Evolutionary conservation across 2,329 filamentous ascomycete genomes (phyloP).

Genomic region (Monilinia laxa): DNA sequence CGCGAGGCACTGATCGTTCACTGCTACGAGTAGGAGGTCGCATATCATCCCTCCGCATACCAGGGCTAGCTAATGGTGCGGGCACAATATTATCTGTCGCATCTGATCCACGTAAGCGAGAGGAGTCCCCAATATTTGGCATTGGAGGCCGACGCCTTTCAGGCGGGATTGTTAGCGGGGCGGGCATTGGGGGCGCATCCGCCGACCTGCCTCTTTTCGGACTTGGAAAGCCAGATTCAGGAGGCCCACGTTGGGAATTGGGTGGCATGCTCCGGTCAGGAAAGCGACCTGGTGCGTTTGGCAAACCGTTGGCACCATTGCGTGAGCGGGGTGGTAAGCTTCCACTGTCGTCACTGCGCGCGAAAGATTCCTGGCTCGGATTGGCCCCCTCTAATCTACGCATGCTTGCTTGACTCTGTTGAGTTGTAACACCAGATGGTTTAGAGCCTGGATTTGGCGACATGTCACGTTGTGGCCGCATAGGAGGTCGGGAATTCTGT

Average conservation of each 20-base stretch:
- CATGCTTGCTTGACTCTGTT: slow-evolving; percentile 32
- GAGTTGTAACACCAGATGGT: slow-evolving; percentile 27
- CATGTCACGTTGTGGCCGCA: slow-evolving; percentile 34
- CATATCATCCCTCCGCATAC: slow-evolving; percentile 40
- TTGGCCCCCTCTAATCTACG: slow-evolving; percentile 36
- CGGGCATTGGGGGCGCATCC: slow-evolving; percentile 38
- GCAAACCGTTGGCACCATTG: slow-evolving; percentile 35
- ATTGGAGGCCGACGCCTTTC: slow-evolving; percentile 41
- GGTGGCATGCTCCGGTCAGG: slow-evolving; percentile 38
- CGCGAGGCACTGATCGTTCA: slow-evolving; percentile 34
- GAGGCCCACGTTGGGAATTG: slow-evolving; percentile 36
- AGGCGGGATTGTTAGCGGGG: slow-evolving; percentile 36
- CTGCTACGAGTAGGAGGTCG: slow-evolving; percentile 40
- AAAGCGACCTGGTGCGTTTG: slow-evolving; percentile 37
- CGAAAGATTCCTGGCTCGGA: slow-evolving; percentile 41
- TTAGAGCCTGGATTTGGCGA: slow-evolving; percentile 37
- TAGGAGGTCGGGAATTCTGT: slow-evolving; percentile 34
- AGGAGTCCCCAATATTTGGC: slow-evolving; percentile 35
- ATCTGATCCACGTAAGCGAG: slow-evolving; percentile 35
- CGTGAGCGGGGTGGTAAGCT: slow-evolving; percentile 39
- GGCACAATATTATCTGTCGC: slow-evolving; percentile 40
- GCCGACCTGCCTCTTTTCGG: slow-evolving; percentile 27
- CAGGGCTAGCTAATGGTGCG: slow-evolving; percentile 42
- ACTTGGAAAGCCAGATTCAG: slow-evolving; percentile 34
- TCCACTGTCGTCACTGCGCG: slow-evolving; percentile 35